phyloP scores from a whole-genome alignment of 441 rosid species.

The Manihot esculenta region DNA sequence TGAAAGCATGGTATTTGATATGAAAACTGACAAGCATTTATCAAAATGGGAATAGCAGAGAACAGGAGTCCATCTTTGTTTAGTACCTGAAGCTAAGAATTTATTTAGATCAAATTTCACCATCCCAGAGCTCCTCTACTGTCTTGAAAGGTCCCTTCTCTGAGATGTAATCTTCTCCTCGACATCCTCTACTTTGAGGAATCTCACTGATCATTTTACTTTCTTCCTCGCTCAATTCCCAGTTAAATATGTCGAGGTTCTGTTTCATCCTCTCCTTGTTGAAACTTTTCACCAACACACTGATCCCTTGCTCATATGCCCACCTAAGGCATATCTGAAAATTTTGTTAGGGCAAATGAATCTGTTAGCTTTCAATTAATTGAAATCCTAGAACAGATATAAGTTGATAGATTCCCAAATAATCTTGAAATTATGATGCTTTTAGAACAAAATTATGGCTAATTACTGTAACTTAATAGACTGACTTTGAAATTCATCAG shows the following conservation, averaged over 20 bases:
- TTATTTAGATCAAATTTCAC: conserved; percentile 31
- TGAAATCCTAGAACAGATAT: too few relatives aligned
- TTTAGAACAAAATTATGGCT: too few relatives aligned
- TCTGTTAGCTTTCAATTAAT: too few relatives aligned
- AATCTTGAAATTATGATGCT: too few relatives aligned
- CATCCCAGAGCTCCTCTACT: conserved; percentile 55
- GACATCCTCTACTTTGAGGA: conserved; percentile 39
- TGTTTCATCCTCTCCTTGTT: conserved; percentile 50
- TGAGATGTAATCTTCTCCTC: conserved; percentile 41
- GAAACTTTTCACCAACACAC: conserved; percentile 49
- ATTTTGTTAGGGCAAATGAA: not conserved
- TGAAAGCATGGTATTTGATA: too few relatives aligned
- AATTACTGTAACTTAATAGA: too few relatives aligned
- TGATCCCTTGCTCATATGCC: conserved; percentile 44
- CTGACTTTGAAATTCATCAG: too few relatives aligned
- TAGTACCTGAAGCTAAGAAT: not conserved
- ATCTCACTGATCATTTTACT: conserved; percentile 33
- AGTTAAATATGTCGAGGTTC: conserved; percentile 46
- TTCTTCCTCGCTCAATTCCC: conserved; percentile 46
- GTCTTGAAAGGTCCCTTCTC: conserved; percentile 43
- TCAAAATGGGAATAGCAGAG: too few relatives aligned
- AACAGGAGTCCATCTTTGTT: too few relatives aligned
- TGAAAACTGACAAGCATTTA: too few relatives aligned
- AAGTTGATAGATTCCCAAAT: too few relatives aligned
- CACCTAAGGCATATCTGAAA: conserved; percentile 49